These are phyloP conservation scores for Septoria petroselini DNA, from an alignment of 2,329 filamentous ascomycete genomes.

Conservation along the genomic window DNA sequence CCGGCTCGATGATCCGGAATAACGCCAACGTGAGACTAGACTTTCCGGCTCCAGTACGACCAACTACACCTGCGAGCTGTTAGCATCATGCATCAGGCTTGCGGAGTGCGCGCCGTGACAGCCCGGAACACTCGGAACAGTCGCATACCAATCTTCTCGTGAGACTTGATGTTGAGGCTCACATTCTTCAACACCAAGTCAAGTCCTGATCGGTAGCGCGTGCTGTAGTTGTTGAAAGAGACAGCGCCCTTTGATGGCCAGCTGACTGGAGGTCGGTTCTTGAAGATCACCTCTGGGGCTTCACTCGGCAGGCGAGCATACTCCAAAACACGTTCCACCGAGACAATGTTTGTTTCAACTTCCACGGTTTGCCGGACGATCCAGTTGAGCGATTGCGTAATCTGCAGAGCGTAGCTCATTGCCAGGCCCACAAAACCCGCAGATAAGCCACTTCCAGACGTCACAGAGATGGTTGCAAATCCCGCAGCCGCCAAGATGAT, in stretches of 20 bases:
- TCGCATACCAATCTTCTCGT: slow-evolving; percentile 80
- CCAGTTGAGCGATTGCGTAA: slow-evolving; percentile 97
- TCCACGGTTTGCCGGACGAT: slow-evolving; percentile 98
- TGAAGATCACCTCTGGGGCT: slow-evolving; percentile 88
- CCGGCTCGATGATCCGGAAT: slow-evolving; percentile 92
- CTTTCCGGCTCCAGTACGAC: slow-evolving; percentile 93
- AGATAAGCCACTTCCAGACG: slow-evolving; percentile 60
- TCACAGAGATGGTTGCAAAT: slow-evolving; percentile 77
- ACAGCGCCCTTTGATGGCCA: slow-evolving; percentile 91
- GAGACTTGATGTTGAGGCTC: slow-evolving; percentile 85
- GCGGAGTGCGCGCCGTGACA: neutral
- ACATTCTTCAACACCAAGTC: slow-evolving; percentile 93
- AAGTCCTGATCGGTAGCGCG: slow-evolving; percentile 82
- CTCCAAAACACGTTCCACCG: slow-evolving; percentile 94
- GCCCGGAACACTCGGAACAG: neutral
- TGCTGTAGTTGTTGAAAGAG: slow-evolving; percentile 89
- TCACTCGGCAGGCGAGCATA: slow-evolving; percentile 90
- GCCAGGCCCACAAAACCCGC: slow-evolving; percentile 81
- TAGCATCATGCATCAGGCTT: neutral
- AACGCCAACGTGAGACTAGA: slow-evolving; percentile 87
- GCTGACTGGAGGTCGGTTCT: slow-evolving; percentile 78
- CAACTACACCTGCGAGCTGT: slow-evolving; percentile 68
- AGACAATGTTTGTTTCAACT: slow-evolving; percentile 99
- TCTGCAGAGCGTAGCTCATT: slow-evolving; percentile 97
- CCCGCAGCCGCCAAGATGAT: slow-evolving; percentile 86